Conservation (phyloP, 2,329 filamentous ascomycete species). For the Thielaviopsis punctulata region DNA sequence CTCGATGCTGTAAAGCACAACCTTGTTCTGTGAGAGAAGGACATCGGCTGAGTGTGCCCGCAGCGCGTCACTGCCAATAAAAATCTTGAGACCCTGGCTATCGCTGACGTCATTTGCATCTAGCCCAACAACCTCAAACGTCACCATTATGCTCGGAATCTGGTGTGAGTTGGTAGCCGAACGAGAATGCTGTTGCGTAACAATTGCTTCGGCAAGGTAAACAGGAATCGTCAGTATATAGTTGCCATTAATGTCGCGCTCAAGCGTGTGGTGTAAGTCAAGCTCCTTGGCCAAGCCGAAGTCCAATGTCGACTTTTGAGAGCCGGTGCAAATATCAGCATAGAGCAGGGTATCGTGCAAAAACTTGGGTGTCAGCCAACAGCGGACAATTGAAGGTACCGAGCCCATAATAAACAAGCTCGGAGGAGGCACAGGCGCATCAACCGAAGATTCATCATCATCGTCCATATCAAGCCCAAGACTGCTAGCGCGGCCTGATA, state of each 20-base stretch:
- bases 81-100: constrained; percentile 47
- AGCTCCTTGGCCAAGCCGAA: constrained; percentile 58
- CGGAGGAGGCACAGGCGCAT: constrained; percentile 60
- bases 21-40: constrained; percentile 76
- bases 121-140: constrained; percentile 55
- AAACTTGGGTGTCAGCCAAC: constrained; percentile 84
- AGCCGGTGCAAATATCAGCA: constrained; percentile 81
- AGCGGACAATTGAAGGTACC: constrained; percentile 85
- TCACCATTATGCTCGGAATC: constrained; percentile 63
- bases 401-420: constrained; percentile 74
- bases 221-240: constrained; percentile 61
- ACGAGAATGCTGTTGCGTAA: constrained; percentile 57
- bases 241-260: constrained; percentile 45
- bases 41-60: constrained; percentile 78
- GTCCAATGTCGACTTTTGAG: constrained; percentile 72
- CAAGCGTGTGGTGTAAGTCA: constrained; percentile 48
- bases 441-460: constrained; percentile 50
- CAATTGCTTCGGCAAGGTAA: constrained; percentile 79
- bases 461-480: constrained; percentile 60
- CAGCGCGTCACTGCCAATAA: constrained; percentile 77
- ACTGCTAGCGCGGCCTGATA: constrained; percentile 65
- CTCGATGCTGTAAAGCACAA: constrained; percentile 76
- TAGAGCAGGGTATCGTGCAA: constrained; percentile 80
- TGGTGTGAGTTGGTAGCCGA: constrained; percentile 50
- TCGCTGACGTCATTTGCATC: constrained; percentile 27